Conservation (phyloP, 257 asterid genomes). For the Primulina eburnea region DNA sequence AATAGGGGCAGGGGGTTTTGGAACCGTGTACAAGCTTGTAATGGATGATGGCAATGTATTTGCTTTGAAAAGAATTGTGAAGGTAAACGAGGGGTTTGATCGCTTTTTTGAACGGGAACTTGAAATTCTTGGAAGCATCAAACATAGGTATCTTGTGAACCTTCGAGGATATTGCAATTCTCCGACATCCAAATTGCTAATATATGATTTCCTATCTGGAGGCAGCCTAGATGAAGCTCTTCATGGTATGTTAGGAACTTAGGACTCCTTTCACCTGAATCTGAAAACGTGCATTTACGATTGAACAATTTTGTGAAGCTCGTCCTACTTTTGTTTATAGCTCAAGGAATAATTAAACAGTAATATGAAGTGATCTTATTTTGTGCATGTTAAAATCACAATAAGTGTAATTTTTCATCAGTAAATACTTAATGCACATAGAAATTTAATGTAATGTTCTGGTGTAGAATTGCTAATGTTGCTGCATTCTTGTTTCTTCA, state of each 20-base stretch:
- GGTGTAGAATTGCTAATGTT: neutral
- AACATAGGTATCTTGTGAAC: conserved; percentile 76
- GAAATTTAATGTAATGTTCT: neutral
- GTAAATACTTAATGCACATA: neutral
- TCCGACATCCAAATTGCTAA: conserved; percentile 70
- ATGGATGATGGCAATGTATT: conserved; percentile 93
- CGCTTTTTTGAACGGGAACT: conserved; percentile 90
- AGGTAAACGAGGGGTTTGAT: conserved; percentile 78
- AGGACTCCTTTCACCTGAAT: conserved; percentile 17
- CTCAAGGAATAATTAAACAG: neutral
- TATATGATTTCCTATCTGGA: conserved; percentile 79
- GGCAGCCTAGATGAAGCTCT: conserved; percentile 93
- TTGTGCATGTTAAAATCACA: neutral
- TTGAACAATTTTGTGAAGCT: conserved; percentile 2
- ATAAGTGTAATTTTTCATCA: neutral
- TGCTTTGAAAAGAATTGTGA: conserved; percentile 80
- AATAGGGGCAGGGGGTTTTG: conserved; percentile 91
- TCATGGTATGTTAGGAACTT: conserved; percentile 46
- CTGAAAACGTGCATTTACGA: conserved; percentile 13
- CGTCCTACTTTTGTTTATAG: conserved; percentile 1
- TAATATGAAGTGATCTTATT: neutral
- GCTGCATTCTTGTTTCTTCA: neutral
- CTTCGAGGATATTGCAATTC: conserved; percentile 93
- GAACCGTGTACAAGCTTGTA: conserved; percentile 83
- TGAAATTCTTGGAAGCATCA: conserved; percentile 92